Base-by-base conservation (phyloP, 768 basidiomycete species). In the Suillus placidus region DNA sequence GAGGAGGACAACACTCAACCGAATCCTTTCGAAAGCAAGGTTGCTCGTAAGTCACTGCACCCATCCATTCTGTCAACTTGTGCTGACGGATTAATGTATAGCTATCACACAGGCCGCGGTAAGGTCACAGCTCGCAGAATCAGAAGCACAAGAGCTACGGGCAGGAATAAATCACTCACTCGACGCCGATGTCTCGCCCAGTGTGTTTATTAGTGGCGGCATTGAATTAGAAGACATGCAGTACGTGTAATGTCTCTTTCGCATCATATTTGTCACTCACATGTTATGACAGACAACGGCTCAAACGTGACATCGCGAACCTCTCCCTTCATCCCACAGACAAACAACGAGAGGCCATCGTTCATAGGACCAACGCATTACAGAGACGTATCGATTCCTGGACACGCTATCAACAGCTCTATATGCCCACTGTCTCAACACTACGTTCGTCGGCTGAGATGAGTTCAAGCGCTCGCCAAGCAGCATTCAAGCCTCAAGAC, bases 271-370 rank as follows among this genome's bases (percentile, higher is more conserved):
- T 18, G 8, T 3, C 42, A 3, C 7, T 43, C 42, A 43, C 18
- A 43, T 20, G 7, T 43, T 43, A 43, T 43, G 42, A 43, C 18
- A 43, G 42, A 43, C 42, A 43, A 43, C 18, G 18, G 2, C 42
- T 43, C 42, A 43, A 43, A 43, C 3, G 6, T 8, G 18, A 43
- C 42, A 43, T 43, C 20, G 42, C 42, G 2, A 35, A 30, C 26
- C 54, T 55, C 54, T 30, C 14, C 1, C 34, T 35, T 30, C 57
- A 60, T 60, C 34, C 57, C 13, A 60, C 57, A 30, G 57, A 60
- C 34, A 60, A 60, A 23, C 57, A 60, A n/a, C 8, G 26, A 40
- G 34, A 34, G 34, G n/a, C 20, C 34, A 40, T 60, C 1, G 3
- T 35, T 6, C 57, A 20, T 5, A 34, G 23, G 57, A 60, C n/a